These are phyloP conservation scores for Pyrus betulifolia DNA, from an alignment of 306 rosid genomes.

Conservation along the genomic window DNA sequence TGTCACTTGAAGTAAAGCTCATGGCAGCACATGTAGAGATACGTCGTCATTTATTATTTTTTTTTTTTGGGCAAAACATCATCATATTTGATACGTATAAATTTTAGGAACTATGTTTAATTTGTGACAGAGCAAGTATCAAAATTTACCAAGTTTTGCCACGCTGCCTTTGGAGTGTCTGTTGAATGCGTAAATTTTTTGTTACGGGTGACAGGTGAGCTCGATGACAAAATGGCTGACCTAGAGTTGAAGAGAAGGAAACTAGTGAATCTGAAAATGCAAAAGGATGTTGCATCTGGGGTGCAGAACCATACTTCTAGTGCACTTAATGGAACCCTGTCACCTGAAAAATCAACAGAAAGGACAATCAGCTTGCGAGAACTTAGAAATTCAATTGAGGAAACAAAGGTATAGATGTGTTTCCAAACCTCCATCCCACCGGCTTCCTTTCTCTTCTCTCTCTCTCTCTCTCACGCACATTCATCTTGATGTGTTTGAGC, in stretches of 20 bases:
- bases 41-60: neutral
- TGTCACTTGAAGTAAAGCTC: neutral
- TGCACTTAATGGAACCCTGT: constrained; percentile 61
- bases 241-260: constrained; percentile 90
- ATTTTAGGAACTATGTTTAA: constrained; percentile 1
- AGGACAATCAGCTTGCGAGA: constrained; percentile 63
- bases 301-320: constrained; percentile 39
- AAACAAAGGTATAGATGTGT: constrained; percentile 56
- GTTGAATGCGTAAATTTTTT: constrained; percentile 18
- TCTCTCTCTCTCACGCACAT: neutral
- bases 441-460: constrained; percentile 4
- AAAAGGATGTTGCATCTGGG: constrained; percentile 60
- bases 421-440: neutral
- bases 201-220: constrained; percentile 58
- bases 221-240: constrained; percentile 75
- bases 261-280: constrained; percentile 80
- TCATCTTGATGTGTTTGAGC: constrained; percentile 7
- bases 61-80: neutral
- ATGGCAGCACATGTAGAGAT: neutral
- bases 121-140: neutral
- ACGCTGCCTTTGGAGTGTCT: constrained; percentile 10
- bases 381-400: constrained; percentile 84
- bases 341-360: constrained; percentile 75
- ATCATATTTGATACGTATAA: neutral
- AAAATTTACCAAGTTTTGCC: neutral